These are phyloP conservation scores for Ceratobasidium sp. DNA, from an alignment of 1,284 basidiomycete genomes.

Conservation along the genomic window DNA sequence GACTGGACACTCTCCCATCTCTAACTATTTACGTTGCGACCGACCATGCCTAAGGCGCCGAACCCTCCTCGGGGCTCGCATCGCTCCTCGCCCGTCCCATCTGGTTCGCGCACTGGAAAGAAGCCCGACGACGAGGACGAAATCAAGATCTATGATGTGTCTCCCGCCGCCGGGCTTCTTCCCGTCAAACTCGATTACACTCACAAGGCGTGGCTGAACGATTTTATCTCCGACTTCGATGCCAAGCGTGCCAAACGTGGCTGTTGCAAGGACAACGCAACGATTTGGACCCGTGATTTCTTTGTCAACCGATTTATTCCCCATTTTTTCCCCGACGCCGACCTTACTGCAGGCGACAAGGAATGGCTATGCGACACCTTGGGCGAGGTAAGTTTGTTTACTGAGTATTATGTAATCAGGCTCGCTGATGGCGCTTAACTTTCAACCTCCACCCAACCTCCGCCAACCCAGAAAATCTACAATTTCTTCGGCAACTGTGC, in stretches of 20 bases:
- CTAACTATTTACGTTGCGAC: too few species aligned
- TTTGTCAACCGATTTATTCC: not conserved
- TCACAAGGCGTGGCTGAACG: not conserved
- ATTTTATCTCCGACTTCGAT: not conserved
- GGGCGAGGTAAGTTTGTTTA: not conserved
- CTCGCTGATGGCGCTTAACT: not conserved
- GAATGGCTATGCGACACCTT: not conserved
- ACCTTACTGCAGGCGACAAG: not conserved
- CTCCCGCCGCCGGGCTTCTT: not conserved
- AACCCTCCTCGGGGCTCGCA: too few species aligned
- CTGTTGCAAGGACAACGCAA: not conserved
- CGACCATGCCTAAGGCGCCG: too few species aligned
- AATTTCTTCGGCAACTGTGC: not conserved
- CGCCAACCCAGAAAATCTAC: constrained; percentile 8
- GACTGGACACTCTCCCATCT: too few species aligned
- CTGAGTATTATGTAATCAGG: not conserved
- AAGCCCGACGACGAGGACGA: not conserved
- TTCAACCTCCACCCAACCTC: too few species aligned
- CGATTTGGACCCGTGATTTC: not conserved
- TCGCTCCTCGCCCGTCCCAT: too few species aligned
- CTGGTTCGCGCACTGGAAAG: not conserved
- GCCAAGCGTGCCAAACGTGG: not conserved
- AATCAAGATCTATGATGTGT: not conserved
- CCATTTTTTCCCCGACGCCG: not conserved
- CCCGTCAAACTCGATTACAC: not conserved